Evolutionary conservation across 2,329 filamentous ascomycete species (phyloP).

Genomic region (Tolypocladium pustulatum): DNA sequence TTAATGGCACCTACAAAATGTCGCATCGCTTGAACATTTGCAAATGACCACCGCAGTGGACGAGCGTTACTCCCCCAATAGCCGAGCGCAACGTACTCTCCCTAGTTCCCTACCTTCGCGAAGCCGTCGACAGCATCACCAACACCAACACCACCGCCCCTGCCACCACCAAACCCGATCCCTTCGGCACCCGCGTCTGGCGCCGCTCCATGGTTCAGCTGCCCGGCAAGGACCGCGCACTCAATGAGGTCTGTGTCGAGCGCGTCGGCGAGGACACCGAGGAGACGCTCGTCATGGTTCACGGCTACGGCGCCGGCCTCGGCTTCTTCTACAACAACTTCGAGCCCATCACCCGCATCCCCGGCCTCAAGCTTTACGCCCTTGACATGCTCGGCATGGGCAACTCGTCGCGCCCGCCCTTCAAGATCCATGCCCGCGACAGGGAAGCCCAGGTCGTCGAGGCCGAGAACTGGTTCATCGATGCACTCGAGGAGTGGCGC

Average conservation of each 20-base stretch:
- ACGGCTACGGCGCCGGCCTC: conserved; percentile 91
- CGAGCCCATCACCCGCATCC: conserved; percentile 67
- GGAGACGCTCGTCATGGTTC: conserved; percentile 87
- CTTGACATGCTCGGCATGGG: conserved; percentile 96
- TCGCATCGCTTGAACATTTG: background rate
- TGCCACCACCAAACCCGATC: conserved; percentile 49
- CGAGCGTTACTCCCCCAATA: conserved; percentile 65
- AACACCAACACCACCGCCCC: conserved; percentile 27
- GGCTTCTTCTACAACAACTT: conserved; percentile 99
- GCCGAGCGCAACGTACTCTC: conserved; percentile 85
- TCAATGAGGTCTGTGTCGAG: conserved; percentile 92
- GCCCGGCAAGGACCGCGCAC: conserved; percentile 70
- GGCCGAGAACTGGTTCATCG: conserved; percentile 91
- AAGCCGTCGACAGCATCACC: conserved; percentile 59
- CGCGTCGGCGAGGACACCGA: conserved; percentile 67
- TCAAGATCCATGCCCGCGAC: conserved; percentile 76
- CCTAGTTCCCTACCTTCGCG: conserved; percentile 71
- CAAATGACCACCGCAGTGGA: conserved; percentile 51
- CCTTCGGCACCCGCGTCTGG: conserved; percentile 79
- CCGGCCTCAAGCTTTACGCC: conserved; percentile 83
- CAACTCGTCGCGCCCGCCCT: conserved; percentile 71
- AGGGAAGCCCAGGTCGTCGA: conserved; percentile 72
- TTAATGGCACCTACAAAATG: background rate
- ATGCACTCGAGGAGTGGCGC: conserved; percentile 94
- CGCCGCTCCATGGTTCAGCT: conserved; percentile 74